Percentiles rank a stretch among this genome's conserved stretches.
These are phyloP conservation scores for Dactylellina leptospora DNA, from an alignment of 2,329 filamentous ascomycete species.

Conservation along the genomic window DNA sequence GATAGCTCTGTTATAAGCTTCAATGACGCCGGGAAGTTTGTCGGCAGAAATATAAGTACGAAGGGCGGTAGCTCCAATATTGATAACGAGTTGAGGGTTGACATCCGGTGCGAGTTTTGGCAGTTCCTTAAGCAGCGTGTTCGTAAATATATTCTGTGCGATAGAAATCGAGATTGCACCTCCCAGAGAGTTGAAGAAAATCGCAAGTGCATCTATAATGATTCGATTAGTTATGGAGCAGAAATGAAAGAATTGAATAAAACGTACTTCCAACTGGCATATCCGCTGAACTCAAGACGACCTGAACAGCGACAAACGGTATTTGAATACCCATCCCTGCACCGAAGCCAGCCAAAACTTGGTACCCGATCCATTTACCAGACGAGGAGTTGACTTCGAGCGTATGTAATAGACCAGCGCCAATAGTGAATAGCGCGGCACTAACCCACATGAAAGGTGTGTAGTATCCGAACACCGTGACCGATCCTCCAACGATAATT, in stretches of 20 bases:
- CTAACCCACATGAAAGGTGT: slow-evolving; percentile 60
- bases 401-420: slow-evolving; percentile 61
- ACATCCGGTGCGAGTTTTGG: slow-evolving; percentile 61
- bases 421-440: slow-evolving; percentile 60
- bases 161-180: slow-evolving; percentile 73
- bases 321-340: slow-evolving; percentile 58
- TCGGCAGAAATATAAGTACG: slow-evolving; percentile 59
- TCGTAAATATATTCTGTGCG: slow-evolving; percentile 73
- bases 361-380: slow-evolving; percentile 59
- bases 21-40: slow-evolving; percentile 57
- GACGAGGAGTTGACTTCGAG: slow-evolving; percentile 59
- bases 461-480: slow-evolving; percentile 62
- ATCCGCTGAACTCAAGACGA: slow-evolving; percentile 57
- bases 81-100: slow-evolving; percentile 60
- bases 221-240: slow-evolving; percentile 55
- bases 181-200: slow-evolving; percentile 73
- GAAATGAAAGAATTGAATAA: slow-evolving; percentile 53
- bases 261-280: slow-evolving; percentile 57
- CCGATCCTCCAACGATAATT: slow-evolving; percentile 61
- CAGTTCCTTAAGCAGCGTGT: slow-evolving; percentile 68
- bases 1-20: slow-evolving; percentile 42
- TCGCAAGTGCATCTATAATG: slow-evolving; percentile 59
- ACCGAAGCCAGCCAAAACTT: slow-evolving; percentile 57
- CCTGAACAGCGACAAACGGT: slow-evolving; percentile 57
- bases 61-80: slow-evolving; percentile 62